Evolutionary conservation across 495 filamentous ascomycete species (phyloP).

Genomic region (Penicillium parvum): DNA sequence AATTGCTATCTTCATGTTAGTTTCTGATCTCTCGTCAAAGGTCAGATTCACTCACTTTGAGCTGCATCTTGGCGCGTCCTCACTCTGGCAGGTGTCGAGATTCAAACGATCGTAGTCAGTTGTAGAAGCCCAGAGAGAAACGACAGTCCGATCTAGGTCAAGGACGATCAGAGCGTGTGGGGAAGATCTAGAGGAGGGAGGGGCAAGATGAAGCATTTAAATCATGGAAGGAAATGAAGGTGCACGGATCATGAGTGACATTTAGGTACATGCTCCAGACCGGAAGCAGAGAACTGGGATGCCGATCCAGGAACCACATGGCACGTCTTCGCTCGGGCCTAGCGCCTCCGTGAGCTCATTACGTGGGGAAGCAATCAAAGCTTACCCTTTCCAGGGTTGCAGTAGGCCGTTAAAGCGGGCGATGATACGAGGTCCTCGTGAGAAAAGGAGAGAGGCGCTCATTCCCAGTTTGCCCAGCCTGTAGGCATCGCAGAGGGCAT

Average conservation of each 20-base stretch:
- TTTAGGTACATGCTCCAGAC: slow-evolving; percentile 1
- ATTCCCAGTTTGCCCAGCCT: too few relatives aligned
- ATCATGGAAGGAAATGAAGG: neutral
- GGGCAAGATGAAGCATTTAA: too few relatives aligned
- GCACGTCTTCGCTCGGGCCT: slow-evolving; percentile 8
- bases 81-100: neutral
- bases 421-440: slow-evolving; percentile 11
- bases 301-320: slow-evolving; percentile 20
- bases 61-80: slow-evolving; percentile 17
- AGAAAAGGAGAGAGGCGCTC: too few relatives aligned
- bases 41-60: slow-evolving; percentile 12
- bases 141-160: neutral
- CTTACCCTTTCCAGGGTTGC: slow-evolving; percentile 1
- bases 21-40: neutral
- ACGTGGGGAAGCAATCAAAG: slow-evolving; percentile 19
- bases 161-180: neutral
- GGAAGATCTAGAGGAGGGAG: neutral
- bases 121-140: neutral
- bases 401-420: neutral
- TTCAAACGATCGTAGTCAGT: neutral
- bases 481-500: too few relatives aligned
- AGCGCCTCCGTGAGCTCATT: slow-evolving; percentile 4
- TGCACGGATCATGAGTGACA: neutral
- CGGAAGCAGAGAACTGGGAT: slow-evolving; percentile 1
- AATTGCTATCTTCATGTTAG: slow-evolving; percentile 8